Percentiles rank a stretch among this genome's conserved stretches.
Evolutionary conservation across 768 basidiomycete genomes (phyloP).

Genomic region (Leccinellum luteum): DNA sequence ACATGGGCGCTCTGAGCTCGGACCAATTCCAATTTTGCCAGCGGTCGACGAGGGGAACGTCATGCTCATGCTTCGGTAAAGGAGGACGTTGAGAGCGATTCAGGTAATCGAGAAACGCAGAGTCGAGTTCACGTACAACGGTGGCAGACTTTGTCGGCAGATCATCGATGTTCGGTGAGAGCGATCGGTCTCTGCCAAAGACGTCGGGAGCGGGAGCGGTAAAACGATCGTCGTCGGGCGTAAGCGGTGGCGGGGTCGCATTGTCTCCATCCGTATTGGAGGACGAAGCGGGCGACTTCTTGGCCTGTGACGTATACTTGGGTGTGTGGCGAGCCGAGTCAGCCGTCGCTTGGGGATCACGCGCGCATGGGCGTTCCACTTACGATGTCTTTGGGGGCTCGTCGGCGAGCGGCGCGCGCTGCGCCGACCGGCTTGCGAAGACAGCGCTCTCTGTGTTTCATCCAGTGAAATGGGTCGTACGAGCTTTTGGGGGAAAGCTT

Average conservation of each 20-base stretch:
- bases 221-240: conserved; percentile 34
- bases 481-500: conserved; percentile 66
- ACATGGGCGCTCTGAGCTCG: conserved; percentile 29
- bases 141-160: conserved; percentile 10
- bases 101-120: conserved; percentile 23
- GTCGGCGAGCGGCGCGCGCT: conserved; percentile 11
- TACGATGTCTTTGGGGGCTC: conserved; percentile 25
- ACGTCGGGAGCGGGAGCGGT: conserved; percentile 11
- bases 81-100: conserved; percentile 23
- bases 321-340: neutral
- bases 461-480: conserved; percentile 68
- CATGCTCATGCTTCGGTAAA: conserved; percentile 23
- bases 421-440: conserved; percentile 41
- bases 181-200: conserved; percentile 22
- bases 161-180: conserved; percentile 22
- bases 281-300: conserved; percentile 28
- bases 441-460: conserved; percentile 60
- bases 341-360: neutral
- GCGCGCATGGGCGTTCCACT: conserved; percentile 3
- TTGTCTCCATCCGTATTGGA: conserved; percentile 32
- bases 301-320: conserved; percentile 19
- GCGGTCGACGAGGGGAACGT: conserved; percentile 21
- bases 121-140: conserved; percentile 26
- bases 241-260: conserved; percentile 35
- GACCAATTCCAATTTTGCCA: conserved; percentile 37